phyloP scores from a whole-genome alignment of 1,284 basidiomycete species.

The Neonothopanus nambi region DNA sequence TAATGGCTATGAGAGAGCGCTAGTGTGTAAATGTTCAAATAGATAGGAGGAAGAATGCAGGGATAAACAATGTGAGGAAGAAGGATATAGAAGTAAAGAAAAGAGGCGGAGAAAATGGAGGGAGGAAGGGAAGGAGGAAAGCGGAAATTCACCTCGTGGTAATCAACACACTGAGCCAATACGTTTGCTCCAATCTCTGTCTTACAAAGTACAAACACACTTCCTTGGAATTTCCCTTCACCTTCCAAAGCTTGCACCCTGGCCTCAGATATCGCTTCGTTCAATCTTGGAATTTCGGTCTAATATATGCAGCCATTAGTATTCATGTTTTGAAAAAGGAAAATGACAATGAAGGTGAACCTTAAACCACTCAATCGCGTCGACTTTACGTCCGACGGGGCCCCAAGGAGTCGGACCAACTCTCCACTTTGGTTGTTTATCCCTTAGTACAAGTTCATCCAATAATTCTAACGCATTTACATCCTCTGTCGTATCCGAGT shows the following conservation, averaged over 20 bases:
- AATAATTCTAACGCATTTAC: conserved; percentile 25
- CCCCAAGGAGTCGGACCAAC: conserved; percentile 58
- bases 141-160: conserved; percentile 47
- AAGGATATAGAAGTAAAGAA: no score
- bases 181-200: conserved; percentile 78
- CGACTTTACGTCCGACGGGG: conserved; percentile 68
- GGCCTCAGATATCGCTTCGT: conserved; percentile 44
- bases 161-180: conserved; percentile 59
- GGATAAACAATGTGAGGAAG: no score
- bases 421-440: conserved; percentile 60
- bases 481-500: conserved; percentile 16
- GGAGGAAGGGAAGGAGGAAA: neutral
- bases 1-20: conserved; percentile 35
- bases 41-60: no score
- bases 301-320: conserved; percentile 19
- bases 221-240: conserved; percentile 59
- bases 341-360: conserved; percentile 26
- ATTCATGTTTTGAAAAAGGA: neutral
- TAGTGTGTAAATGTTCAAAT: no score
- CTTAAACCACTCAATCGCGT: conserved; percentile 73
- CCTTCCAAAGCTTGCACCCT: conserved; percentile 30
- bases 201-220: conserved; percentile 79
- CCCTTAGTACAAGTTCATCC: conserved; percentile 56
- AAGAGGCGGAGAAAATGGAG: neutral
- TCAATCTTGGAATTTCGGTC: conserved; percentile 53